Base-by-base conservation (phyloP, 148 eudicot genomes). In the Rhododendron kiyosumense region DNA sequence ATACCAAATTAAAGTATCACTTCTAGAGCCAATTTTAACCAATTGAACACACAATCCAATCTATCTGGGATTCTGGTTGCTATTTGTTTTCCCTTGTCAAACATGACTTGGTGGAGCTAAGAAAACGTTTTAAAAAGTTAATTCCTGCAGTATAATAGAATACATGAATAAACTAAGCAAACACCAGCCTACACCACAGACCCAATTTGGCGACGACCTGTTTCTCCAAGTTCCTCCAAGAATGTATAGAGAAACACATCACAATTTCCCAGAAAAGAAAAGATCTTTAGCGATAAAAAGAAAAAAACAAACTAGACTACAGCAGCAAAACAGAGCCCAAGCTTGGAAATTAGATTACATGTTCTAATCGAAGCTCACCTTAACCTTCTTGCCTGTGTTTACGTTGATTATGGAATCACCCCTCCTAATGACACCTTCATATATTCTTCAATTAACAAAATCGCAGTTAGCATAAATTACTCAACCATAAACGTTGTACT, bases 341-440 rank as follows among this genome's bases (percentile, higher is more conserved):
- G 83, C 15, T 45, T 49, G 78, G 18, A 18, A 15, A 32, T 85
- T 63, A 85, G 26, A 45, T 36, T 69, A 75, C 71, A 84, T 74
- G 81, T 45, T 84, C 59, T 17, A 28, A 41, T 51, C 2, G 34
- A 46, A 85, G 86, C 89, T 87, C 84, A 95, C 99, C 95, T 95
- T 96, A 81, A 96, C 85, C 89, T 91, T 95, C 94, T 96, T 96
- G 86, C 98, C 98, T 13, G 97, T 96, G 88, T 96, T 95, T 83
- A 96, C 82, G 88, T 96, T 96, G 87, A 91, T 89, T 79, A 96
- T 93, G 89, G 93, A 95, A 89, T 96, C 99, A 52, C 99, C 99
- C 92, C 94, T 96, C 93, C 86, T 93, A 24, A 96, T 91, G 83
- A 90, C 89, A 85, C 99, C 99, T 91, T 96, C 99, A 74, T 96